Base-by-base conservation (phyloP, 2,329 filamentous ascomycete genomes). In the Curvularia verruculosa region DNA sequence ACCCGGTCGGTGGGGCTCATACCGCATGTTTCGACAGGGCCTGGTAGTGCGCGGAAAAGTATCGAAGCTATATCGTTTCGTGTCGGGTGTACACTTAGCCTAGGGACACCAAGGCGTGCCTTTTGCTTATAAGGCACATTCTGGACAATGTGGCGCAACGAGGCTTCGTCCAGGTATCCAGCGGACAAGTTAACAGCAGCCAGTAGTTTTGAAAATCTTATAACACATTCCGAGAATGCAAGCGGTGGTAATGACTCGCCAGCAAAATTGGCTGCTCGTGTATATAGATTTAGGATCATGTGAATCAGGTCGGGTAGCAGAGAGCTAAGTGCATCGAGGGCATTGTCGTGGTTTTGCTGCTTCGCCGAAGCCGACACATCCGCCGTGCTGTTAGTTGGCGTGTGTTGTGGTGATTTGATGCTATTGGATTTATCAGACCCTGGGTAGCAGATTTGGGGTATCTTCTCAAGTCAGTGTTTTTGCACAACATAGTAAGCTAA, bases 1-100 rank as follows among this genome's bases (percentile, higher is more conserved):
- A 91, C 87, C 21, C 90, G 84, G 75, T 96, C 93, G 9, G 87
- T 86, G 3, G 89, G 85, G 2, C 88, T 89, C 50, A 96, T 79
- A 0, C 87, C 83, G 6, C 85, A 82, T 15, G 74, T 66, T 23
- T 82, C 79, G 4, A 85, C 84, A 29, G 70, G 67, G 3, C 85
- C 84, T 9, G 90, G 91, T 28, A 76, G 47, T 18, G 75, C 73
- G 12, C 73, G 66, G 44, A 75, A 72, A 7, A 76, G 60, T 67
- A 75, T 71, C 15, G 77, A 71, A 18, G 74, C 72, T 18, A 76
- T 72, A 5, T 76, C 70, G 39, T 75, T 72, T 43, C 75, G 67
- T 24, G 71, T 75, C 18, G 74, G 71, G 47, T 74, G 67, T 1
- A 75, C 72, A 41, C 69, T 71, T 6, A 76, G 51, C 54, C 73